Percentiles rank a stretch among this genome's conserved stretches.
Evolutionary conservation across 2,329 filamentous ascomycete genomes (phyloP).

Genomic region (Magnaporthiopsis rhizophila): DNA sequence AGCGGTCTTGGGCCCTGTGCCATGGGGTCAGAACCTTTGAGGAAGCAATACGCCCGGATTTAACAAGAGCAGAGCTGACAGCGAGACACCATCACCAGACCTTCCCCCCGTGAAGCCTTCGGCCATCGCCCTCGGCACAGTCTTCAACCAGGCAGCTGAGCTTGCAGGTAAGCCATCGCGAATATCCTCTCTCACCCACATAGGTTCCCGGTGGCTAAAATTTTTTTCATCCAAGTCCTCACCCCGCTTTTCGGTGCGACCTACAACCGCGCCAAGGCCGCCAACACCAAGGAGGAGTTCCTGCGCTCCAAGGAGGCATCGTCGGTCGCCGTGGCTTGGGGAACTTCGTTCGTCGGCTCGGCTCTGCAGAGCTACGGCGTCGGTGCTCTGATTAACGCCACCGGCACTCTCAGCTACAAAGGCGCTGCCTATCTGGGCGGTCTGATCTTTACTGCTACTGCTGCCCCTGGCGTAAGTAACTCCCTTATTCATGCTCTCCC

Average conservation of each 20-base stretch:
- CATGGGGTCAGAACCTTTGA: too few relatives aligned
- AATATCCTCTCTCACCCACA: not conserved
- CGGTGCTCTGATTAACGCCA: conserved; percentile 86
- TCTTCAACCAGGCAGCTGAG: conserved; percentile 91
- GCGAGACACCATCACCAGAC: conserved; percentile 28
- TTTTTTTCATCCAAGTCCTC: conserved; percentile 44
- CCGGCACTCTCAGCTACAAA: conserved; percentile 92
- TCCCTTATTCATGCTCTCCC: not conserved
- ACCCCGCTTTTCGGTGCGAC: conserved; percentile 87
- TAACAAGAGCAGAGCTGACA: not conserved
- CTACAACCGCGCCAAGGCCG: conserved; percentile 83
- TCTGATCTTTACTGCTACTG: conserved; percentile 85
- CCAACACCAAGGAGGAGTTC: conserved; percentile 95
- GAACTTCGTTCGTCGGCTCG: conserved; percentile 81
- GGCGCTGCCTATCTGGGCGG: conserved; percentile 88
- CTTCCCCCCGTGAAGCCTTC: conserved; percentile 85
- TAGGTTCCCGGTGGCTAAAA: too few relatives aligned
- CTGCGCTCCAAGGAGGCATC: conserved; percentile 86
- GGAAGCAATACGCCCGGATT: too few relatives aligned
- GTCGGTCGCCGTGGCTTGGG: conserved; percentile 80
- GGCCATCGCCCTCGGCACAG: conserved; percentile 89
- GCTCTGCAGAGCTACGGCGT: conserved; percentile 86
- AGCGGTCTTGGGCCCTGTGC: not conserved
- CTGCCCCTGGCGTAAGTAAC: conserved; percentile 70
- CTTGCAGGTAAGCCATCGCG: conserved; percentile 46